A percentile compares a stretch with the other conserved stretches of the same genome.
These are phyloP conservation scores for Colletotrichum ledebouriae DNA, from an alignment of 2,329 filamentous ascomycete genomes.

Conservation along the genomic window DNA sequence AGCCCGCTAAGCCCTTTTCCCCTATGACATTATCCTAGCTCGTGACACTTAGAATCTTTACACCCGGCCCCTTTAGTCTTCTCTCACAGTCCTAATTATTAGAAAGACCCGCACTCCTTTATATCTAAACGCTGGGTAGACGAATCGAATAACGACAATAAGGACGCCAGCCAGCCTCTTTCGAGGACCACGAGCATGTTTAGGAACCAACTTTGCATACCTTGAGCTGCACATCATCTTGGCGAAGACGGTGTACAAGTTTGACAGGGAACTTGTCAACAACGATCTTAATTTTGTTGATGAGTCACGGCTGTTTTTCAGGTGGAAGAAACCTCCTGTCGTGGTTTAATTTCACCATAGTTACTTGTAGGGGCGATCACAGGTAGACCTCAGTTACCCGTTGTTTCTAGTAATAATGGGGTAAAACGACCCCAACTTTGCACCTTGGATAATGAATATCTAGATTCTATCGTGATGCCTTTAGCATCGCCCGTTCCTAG, in stretches of 20 bases:
- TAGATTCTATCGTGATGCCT: too few species aligned
- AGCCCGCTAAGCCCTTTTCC: too few species aligned
- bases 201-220: neutral
- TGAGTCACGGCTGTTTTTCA: neutral
- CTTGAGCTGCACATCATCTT: neutral
- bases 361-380: too few species aligned
- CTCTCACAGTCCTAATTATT: neutral
- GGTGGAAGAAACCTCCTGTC: conserved; percentile 9
- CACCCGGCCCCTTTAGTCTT: too few species aligned
- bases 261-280: neutral
- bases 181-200: neutral
- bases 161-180: conserved; percentile 4
- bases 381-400: too few species aligned
- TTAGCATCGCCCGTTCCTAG: too few species aligned
- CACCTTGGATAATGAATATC: too few species aligned
- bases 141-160: neutral
- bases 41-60: too few species aligned
- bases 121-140: neutral
- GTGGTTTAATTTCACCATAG: too few species aligned
- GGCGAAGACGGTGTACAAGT: conserved; percentile 1
- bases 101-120: conserved; percentile 1
- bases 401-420: too few species aligned
- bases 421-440: too few species aligned
- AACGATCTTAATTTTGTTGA: neutral
- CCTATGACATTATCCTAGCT: too few species aligned